Percentiles rank a stretch among this genome's conserved stretches.
These are phyloP conservation scores for Funneliformis caledonium DNA, from an alignment of 371 early-diverging fungal species.

Conservation along the genomic window DNA sequence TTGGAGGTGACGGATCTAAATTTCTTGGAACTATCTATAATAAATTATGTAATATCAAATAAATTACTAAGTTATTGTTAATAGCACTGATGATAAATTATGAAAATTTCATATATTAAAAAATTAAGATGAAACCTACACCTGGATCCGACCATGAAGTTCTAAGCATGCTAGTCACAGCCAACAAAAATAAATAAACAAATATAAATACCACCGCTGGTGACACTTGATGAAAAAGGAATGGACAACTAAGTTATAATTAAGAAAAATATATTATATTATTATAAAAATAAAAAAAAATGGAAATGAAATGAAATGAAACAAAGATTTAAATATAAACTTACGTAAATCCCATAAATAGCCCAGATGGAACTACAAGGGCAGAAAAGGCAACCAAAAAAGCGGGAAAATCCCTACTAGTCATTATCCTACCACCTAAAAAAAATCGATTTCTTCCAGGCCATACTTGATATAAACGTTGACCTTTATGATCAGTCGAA, in stretches of 20 bases:
- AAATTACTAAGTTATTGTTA: background rate
- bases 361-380: constrained; percentile 61
- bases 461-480: constrained; percentile 38
- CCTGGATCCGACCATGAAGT: constrained; percentile 93
- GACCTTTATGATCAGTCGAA: background rate
- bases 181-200: constrained; percentile 70
- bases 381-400: constrained; percentile 68
- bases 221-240: constrained; percentile 63
- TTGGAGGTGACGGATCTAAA: constrained; percentile 60
- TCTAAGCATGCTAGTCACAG: constrained; percentile 76
- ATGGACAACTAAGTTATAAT: constrained; percentile 60
- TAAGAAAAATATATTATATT: background rate
- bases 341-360: constrained; percentile 73
- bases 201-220: constrained; percentile 74
- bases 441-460: constrained; percentile 58
- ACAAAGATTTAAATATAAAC: constrained; percentile 39
- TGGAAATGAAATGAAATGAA: too few species aligned
- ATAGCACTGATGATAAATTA: background rate
- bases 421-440: constrained; percentile 70
- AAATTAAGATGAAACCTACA: constrained; percentile 48
- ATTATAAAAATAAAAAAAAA: background rate
- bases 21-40: constrained; percentile 73
- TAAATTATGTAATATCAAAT: background rate
- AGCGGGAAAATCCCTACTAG: constrained; percentile 65
- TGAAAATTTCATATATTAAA: background rate